Percentiles rank a stretch among this genome's conserved stretches.
Conservation (phyloP, 2,329 filamentous ascomycete genomes). For the Penicillium sp. region DNA sequence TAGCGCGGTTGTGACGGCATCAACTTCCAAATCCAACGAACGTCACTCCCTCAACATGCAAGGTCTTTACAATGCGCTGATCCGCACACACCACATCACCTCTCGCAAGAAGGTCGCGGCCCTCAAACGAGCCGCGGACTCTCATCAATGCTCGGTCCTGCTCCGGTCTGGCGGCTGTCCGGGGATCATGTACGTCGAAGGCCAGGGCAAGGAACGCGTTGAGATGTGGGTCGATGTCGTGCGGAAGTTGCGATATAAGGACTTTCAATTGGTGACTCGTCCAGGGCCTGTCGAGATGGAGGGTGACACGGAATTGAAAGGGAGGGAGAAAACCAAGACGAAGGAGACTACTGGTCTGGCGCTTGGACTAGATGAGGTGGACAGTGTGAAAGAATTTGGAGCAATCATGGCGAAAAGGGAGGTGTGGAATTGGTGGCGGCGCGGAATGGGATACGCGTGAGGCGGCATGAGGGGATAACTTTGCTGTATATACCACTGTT, state of each 20-base stretch:
- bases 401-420: conserved; percentile 61
- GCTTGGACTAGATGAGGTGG: conserved; percentile 56
- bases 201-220: conserved; percentile 54
- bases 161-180: conserved; percentile 68
- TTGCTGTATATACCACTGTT: not conserved
- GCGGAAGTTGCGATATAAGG: conserved; percentile 68
- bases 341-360: not conserved
- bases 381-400: conserved; percentile 66
- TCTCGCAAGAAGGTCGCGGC: conserved; percentile 71
- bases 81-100: conserved; percentile 79
- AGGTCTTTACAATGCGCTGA: conserved; percentile 59
- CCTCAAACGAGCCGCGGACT: conserved; percentile 65
- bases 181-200: conserved; percentile 78
- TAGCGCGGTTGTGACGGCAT: not conserved
- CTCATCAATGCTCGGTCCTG: conserved; percentile 63
- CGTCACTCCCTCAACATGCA: conserved; percentile 5
- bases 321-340: not conserved
- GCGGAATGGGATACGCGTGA: conserved; percentile 60
- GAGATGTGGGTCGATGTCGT: conserved; percentile 66
- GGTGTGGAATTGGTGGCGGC: conserved; percentile 66
- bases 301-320: conserved; percentile 6
- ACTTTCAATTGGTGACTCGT: conserved; percentile 65
- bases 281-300: conserved; percentile 43
- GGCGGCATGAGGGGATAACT: not conserved
- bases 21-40: not conserved